phyloP scores from a whole-genome alignment of 257 asterid genomes.

The Lycium barbarum region DNA sequence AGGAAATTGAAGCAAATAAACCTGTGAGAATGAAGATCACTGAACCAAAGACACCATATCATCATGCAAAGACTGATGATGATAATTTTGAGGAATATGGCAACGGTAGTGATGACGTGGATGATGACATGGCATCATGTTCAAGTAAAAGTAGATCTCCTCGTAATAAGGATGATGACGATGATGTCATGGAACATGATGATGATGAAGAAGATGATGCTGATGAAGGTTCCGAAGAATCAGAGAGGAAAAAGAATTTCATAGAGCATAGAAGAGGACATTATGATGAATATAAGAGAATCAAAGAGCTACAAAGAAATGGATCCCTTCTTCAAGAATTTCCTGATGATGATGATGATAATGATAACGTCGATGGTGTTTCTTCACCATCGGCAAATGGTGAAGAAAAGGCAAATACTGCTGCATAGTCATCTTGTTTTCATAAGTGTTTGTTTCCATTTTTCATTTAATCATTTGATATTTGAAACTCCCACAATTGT shows the following conservation, averaged over 20 bases:
- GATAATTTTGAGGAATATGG: slow-evolving; percentile 38
- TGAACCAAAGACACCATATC: slow-evolving; percentile 77
- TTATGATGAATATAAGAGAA: slow-evolving; percentile 31
- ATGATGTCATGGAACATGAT: neutral
- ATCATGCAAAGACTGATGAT: slow-evolving; percentile 57
- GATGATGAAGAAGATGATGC: neutral
- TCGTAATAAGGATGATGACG: neutral
- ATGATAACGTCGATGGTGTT: neutral
- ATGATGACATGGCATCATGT: neutral
- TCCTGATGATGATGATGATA: neutral
- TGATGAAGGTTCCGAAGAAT: neutral
- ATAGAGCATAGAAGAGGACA: slow-evolving; percentile 30
- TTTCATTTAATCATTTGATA: neutral
- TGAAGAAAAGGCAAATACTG: neutral
- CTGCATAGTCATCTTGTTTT: neutral
- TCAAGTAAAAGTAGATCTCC: slow-evolving; percentile 17
- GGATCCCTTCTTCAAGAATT: slow-evolving; percentile 1
- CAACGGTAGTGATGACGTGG: neutral
- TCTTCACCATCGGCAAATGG: neutral
- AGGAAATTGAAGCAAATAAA: slow-evolving; percentile 71
- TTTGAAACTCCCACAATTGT: neutral
- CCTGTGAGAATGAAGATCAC: slow-evolving; percentile 73
- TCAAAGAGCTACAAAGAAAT: slow-evolving; percentile 25
- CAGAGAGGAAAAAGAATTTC: slow-evolving; percentile 15
- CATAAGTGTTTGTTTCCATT: neutral